Evolutionary conservation across 768 basidiomycete species (phyloP), one percentile per base, ranked within the genome.

Genomic region (Leccinum variicolor): DNA sequence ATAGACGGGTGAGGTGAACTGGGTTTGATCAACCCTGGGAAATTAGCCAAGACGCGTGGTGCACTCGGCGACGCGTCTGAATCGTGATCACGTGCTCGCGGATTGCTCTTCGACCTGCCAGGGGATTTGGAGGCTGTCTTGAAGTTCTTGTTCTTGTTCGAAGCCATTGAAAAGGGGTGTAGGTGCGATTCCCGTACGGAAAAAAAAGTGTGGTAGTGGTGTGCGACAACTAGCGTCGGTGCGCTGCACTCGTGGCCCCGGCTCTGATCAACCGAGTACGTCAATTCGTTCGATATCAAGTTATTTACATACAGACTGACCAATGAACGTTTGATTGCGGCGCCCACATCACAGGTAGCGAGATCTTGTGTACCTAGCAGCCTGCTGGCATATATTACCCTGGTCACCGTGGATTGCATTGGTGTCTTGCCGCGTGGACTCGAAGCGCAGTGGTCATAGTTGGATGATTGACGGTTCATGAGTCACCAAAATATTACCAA

Each of bases 1-100:
- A 52, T 21, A 8, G 19, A 5, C 23, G 43, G 23, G 34, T 11
- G 36, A 41, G 34, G 60, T 15, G 58, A 56, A 33, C 15, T 59
- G 10, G 54, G 58, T 59, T 62, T 61, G 55, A 31, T 70, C 69
- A 69, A 69, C 69, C 69, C 62, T 70, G 69, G 69, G 69, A 70
- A 71, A 60, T 46, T 65, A 49, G 54, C 43, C 48, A 62, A 49
- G 50, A 69, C 69, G 61, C 69, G 67, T 54, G 66, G 43, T 5
- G 54, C 26, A 17, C 25, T 52, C 15, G 14, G 3, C 34, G 60
- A 63, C 69, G 68, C 69, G 69, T 70, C 65, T 15, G 46, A 64
- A 53, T 69, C 69, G 71, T 67, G 65, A 53, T 71, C 69, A 70
- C 69, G 69, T 70, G 69, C 3, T 2, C n/a, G 21, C 6, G 19